These are phyloP conservation scores for Ottelia alismoides DNA, from an alignment of 106 monocot species.

Conservation along the genomic window DNA sequence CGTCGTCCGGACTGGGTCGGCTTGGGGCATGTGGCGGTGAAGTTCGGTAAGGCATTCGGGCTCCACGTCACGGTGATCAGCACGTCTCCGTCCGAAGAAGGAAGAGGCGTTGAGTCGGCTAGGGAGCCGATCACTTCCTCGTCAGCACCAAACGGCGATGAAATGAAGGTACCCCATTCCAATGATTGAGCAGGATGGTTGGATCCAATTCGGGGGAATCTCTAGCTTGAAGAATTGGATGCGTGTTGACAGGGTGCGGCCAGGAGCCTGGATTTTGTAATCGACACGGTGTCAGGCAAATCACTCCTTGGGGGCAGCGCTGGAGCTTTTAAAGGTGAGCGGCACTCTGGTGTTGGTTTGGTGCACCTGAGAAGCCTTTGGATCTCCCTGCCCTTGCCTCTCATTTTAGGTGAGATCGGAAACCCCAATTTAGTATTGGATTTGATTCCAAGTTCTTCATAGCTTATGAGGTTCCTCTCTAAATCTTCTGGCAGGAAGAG, in stretches of 20 bases:
- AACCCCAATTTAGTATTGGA: not conserved
- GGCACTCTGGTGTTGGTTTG: conserved; percentile 45
- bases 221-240: no score
- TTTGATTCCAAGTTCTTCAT: no score
- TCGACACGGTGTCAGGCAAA: no score
- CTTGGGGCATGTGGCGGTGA: conserved; percentile 7
- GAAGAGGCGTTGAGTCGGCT: no score
- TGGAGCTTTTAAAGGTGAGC: conserved; percentile 54
- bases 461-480: not conserved
- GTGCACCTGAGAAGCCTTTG: conserved; percentile 50
- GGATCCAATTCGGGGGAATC: no score
- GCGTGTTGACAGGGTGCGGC: conserved; percentile 22
- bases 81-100: no score
- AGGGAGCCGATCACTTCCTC: conserved; percentile 7
- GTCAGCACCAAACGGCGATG: conserved; percentile 2
- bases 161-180: conserved; percentile 5
- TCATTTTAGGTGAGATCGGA: conserved; percentile 43
- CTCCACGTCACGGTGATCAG: no score
- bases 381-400: conserved; percentile 58
- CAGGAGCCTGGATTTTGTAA: conserved; percentile 48
- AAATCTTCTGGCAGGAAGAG: not conserved
- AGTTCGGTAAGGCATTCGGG: no score
- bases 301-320: conserved; percentile 48
- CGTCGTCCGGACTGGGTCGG: conserved; percentile 6
- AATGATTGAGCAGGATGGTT: no score